Evolutionary conservation across 2,329 filamentous ascomycete genomes (phyloP).

Genomic region (Penicillium sp.): DNA sequence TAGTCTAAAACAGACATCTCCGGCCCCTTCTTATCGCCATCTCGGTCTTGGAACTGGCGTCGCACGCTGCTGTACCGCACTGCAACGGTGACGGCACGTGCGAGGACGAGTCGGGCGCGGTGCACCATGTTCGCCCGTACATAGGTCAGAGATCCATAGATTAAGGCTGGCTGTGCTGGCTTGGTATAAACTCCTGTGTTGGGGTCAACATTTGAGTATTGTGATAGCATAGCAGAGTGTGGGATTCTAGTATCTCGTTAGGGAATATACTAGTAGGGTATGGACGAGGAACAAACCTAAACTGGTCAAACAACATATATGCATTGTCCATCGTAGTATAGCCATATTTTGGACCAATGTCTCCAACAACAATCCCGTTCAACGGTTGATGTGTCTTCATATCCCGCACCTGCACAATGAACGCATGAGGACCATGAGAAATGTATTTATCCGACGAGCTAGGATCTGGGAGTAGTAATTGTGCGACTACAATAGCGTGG

Average conservation of each 20-base stretch:
- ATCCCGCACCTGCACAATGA: slow-evolving; percentile 53
- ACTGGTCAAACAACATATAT: slow-evolving; percentile 53
- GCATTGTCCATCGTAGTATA: slow-evolving; percentile 55
- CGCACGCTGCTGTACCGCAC: slow-evolving; percentile 52
- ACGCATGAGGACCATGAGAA: slow-evolving; percentile 52
- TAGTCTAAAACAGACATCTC: slow-evolving; percentile 54
- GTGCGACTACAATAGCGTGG: slow-evolving; percentile 55
- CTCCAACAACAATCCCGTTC: slow-evolving; percentile 51
- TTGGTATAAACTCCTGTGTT: slow-evolving; percentile 47
- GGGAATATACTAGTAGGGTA: neutral
- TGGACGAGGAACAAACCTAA: slow-evolving; percentile 23
- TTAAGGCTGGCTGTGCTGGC: slow-evolving; percentile 49
- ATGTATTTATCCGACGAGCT: slow-evolving; percentile 30
- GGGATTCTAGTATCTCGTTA: slow-evolving; percentile 32
- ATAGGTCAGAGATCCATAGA: slow-evolving; percentile 52
- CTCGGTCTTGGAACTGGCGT: slow-evolving; percentile 51
- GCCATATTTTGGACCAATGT: slow-evolving; percentile 57
- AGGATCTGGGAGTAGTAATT: slow-evolving; percentile 46
- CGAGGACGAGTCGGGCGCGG: slow-evolving; percentile 52
- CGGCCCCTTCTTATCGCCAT: slow-evolving; percentile 48
- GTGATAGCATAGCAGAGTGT: slow-evolving; percentile 50
- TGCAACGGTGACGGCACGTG: slow-evolving; percentile 53
- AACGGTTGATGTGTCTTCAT: slow-evolving; percentile 49
- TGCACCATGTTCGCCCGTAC: slow-evolving; percentile 45
- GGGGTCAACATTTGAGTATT: slow-evolving; percentile 50